These are phyloP conservation scores for Skeletonema menzelii DNA, from an alignment of 108 stramenopile species.

Conservation along the genomic window DNA sequence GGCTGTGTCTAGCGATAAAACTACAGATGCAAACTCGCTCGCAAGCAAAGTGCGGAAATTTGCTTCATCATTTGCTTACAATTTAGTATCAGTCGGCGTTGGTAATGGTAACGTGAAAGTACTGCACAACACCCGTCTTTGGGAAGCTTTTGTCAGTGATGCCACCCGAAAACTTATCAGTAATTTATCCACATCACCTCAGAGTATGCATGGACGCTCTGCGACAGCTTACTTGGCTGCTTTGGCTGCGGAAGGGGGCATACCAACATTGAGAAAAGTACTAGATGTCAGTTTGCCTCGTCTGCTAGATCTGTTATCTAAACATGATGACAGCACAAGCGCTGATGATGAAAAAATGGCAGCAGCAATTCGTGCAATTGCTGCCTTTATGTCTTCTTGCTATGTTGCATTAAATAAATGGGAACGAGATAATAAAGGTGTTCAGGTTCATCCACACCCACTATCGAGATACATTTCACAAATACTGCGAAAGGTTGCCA, in stretches of 20 bases:
- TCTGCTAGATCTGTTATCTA: constrained; percentile 27
- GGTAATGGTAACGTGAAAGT: not conserved
- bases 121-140: constrained; percentile 15
- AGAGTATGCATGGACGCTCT: constrained; percentile 53
- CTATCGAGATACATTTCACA: constrained; percentile 42
- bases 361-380: constrained; percentile 69
- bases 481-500: constrained; percentile 36
- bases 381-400: constrained; percentile 73
- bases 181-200: constrained; percentile 52
- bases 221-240: constrained; percentile 81
- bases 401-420: constrained; percentile 46
- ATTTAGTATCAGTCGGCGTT: constrained; percentile 33
- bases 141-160: constrained; percentile 66
- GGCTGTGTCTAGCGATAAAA: constrained; percentile 26
- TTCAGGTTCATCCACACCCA: constrained; percentile 74
- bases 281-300: constrained; percentile 55
- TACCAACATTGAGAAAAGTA: constrained; percentile 59
- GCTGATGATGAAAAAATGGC: constrained; percentile 52
- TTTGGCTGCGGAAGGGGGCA: constrained; percentile 64
- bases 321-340: constrained; percentile 17
- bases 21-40: constrained; percentile 35
- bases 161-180: constrained; percentile 38
- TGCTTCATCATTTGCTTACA: constrained; percentile 55
- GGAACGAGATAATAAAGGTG: constrained; percentile 44
- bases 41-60: constrained; percentile 65